These are phyloP conservation scores for Lactifluus echinatus DNA, from an alignment of 768 basidiomycete genomes.

Conservation along the genomic window DNA sequence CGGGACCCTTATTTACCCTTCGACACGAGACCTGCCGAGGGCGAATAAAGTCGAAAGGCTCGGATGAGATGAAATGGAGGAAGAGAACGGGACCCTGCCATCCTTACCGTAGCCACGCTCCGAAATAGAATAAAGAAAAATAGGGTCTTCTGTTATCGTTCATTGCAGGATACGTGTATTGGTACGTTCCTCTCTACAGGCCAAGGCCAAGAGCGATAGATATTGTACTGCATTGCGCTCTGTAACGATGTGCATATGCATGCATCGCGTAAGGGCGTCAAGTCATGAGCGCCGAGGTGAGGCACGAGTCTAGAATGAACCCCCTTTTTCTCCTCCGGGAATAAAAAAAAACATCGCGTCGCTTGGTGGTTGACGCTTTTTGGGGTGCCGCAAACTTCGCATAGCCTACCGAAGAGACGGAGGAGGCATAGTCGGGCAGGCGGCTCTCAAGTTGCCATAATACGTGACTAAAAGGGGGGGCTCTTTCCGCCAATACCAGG, in stretches of 20 bases:
- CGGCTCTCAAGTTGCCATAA: not conserved
- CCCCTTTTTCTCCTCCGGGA: not conserved
- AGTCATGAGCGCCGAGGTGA: not conserved
- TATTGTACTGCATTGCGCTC: not conserved
- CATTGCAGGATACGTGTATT: not conserved
- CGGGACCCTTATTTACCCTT: too few species aligned
- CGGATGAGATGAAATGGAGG: not conserved
- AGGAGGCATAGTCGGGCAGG: not conserved
- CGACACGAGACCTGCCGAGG: not conserved
- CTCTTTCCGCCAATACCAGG: not conserved
- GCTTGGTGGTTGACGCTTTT: not conserved
- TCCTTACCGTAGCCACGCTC: not conserved
- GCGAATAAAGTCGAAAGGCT: not conserved
- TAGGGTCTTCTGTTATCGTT: not conserved
- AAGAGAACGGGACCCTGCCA: not conserved
- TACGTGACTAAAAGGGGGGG: not conserved
- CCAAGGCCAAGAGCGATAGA: not conserved
- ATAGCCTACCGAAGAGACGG: not conserved
- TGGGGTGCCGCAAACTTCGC: constrained; percentile 5
- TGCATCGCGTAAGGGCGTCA: constrained; percentile 2
- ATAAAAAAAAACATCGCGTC: not conserved
- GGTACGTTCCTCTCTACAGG: not conserved
- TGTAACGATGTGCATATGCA: too few species aligned
- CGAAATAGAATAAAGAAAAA: not conserved
- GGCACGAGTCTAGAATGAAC: not conserved